Conservation (phyloP, 2,329 filamentous ascomycete genomes). For the Beauveria sp. region DNA sequence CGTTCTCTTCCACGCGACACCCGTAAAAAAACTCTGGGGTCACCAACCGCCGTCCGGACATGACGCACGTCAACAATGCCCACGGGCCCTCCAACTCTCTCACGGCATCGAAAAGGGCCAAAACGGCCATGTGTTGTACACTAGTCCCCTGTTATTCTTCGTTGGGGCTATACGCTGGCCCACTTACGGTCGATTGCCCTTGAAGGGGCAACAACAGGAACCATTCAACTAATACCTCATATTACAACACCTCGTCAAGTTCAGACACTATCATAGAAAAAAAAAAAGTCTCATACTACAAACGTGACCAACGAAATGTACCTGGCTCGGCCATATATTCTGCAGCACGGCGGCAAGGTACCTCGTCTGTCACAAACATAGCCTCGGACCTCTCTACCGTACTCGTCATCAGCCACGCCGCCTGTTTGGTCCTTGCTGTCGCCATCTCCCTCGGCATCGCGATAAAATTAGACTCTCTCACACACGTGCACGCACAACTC, state of each 20-base stretch:
- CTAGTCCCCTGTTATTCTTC: not conserved
- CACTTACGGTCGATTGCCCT: not conserved
- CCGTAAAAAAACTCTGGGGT: not conserved
- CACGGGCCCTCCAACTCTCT: not conserved
- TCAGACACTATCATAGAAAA: too few species aligned
- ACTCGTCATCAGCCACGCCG: not conserved
- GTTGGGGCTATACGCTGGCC: not conserved
- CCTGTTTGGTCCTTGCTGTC: not conserved
- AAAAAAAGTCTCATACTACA: slow-evolving; percentile 8
- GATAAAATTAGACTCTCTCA: not conserved
- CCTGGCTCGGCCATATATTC: not conserved
- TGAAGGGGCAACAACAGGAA: not conserved
- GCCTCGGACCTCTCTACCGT: not conserved
- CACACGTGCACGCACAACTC: not conserved
- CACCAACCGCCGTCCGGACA: not conserved
- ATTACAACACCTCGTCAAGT: not conserved
- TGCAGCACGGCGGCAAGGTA: not conserved
- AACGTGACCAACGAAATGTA: not conserved
- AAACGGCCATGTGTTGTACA: not conserved
- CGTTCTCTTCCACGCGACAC: not conserved
- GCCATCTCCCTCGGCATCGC: not conserved
- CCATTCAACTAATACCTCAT: slow-evolving; percentile 5
- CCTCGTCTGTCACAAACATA: not conserved
- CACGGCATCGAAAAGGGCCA: not conserved
- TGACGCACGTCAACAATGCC: not conserved